phyloP scores from a whole-genome alignment of 371 early-diverging fungal species.

The Rhizopus sp. region DNA sequence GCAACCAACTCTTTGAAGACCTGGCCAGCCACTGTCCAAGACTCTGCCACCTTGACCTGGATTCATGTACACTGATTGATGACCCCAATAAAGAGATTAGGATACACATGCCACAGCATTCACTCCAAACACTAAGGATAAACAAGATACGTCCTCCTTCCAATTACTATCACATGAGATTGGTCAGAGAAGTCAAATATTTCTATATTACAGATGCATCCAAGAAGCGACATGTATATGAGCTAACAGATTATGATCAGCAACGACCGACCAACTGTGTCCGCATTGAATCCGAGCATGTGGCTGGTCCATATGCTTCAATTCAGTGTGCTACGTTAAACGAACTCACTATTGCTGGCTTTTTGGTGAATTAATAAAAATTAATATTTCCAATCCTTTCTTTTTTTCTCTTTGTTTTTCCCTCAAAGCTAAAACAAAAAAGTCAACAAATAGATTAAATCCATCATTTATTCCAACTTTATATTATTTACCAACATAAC shows the following conservation, averaged over 20 bases:
- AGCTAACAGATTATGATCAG: conserved; percentile 13
- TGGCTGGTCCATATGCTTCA: conserved; percentile 1
- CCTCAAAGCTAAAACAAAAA: no score
- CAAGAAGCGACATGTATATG: conserved; percentile 2
- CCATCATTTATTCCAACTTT: no score
- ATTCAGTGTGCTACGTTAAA: conserved; percentile 15
- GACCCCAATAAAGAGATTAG: conserved; percentile 9
- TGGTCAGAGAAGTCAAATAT: conserved; percentile 3
- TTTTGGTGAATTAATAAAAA: not conserved
- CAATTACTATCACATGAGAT: not conserved
- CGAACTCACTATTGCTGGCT: conserved; percentile 6
- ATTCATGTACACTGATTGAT: conserved; percentile 11
- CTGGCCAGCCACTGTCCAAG: conserved; percentile 5
- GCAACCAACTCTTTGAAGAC: conserved; percentile 13
- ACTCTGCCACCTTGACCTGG: conserved; percentile 4
- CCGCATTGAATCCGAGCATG: not conserved
- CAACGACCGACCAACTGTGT: conserved; percentile 11
- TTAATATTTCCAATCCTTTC: not conserved
- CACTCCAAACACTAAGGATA: conserved; percentile 8
- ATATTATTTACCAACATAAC: no score
- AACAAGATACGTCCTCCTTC: conserved; percentile 7
- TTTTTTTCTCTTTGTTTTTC: not conserved
- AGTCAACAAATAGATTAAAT: no score
- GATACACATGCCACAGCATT: conserved; percentile 18
- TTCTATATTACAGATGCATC: not conserved